Evolutionary conservation across 2,329 filamentous ascomycete species (phyloP), one percentile per base, ranked within the genome.

Genomic region (Xylariaceae sp.): DNA sequence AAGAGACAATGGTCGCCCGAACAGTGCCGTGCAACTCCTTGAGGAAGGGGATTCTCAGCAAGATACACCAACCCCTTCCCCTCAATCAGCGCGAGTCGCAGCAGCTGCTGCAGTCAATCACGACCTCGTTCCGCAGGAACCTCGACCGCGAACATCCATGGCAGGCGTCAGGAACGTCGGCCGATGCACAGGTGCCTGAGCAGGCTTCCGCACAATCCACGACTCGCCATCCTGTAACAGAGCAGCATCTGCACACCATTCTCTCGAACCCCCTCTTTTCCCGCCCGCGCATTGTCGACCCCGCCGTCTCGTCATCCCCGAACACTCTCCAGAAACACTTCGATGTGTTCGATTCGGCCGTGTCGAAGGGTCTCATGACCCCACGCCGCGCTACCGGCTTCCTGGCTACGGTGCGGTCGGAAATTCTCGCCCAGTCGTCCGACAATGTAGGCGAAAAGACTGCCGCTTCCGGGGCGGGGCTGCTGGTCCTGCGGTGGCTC

Each of bases 81-180:
- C 60, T 79, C 27, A 71, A 63, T 31, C 59, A 62, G 30, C 64
- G 66, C 38, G 71, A 77, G 40, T 71, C 73, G 17, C 67, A 73
- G 44, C 70, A 71, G 50, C 67, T 79, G 7, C 71, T 78, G 46
- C 66, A 76, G 38, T 66, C 68, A 23, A 65, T 80, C 36, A 79
- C 76, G 35, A 59, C 64, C 5, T 78, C 74, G 2, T 80, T 80
- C 53, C 69, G 75, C 36, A 67, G 67, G 38, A 70, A 76, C 19
- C 70, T 80, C n/a, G 74, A 78, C 50, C 65, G 61, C 30, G 74
- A 79, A 52, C 71, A 79, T 50, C 74, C 74, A 43, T 68, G 61
- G 52, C 53, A 63, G 19, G 47, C 59, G 11, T 54, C 64, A 7
- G 46, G 51, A 17, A 24, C 43, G 7, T 29, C 47, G 41, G 8